Percentiles rank a stretch among this genome's conserved stretches.
These are phyloP conservation scores for Kandelia obovata DNA, from an alignment of 345 rosid species.

Conservation along the genomic window DNA sequence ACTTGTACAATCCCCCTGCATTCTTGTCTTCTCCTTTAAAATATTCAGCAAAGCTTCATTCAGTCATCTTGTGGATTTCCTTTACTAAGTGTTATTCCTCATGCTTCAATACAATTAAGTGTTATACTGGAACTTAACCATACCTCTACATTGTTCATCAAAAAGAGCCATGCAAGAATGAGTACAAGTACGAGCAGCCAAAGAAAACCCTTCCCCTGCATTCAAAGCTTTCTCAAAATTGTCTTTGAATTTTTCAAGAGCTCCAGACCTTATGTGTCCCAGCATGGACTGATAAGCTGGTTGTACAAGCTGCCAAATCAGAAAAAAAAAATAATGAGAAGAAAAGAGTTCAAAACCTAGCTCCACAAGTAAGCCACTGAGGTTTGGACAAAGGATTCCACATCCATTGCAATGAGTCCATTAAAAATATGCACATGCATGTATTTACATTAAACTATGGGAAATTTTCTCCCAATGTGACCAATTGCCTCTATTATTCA, in stretches of 20 bases:
- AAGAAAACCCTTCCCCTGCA: conserved; percentile 78
- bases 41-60: neutral
- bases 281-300: conserved; percentile 78
- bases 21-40: neutral
- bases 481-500: too few species aligned
- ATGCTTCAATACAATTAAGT: neutral
- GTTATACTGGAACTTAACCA: neutral
- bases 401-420: too few species aligned
- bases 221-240: conserved; percentile 73
- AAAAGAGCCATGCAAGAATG: conserved; percentile 49
- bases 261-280: conserved; percentile 69
- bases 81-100: neutral
- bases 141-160: conserved; percentile 80
- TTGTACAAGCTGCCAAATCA: conserved; percentile 68
- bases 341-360: neutral
- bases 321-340: conserved; percentile 20
- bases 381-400: neutral
- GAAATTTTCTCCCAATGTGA: too few species aligned
- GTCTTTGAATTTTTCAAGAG: conserved; percentile 67
- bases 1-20: neutral
- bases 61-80: neutral
- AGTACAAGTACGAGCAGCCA: conserved; percentile 51
- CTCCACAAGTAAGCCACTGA: neutral
- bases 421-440: too few species aligned
- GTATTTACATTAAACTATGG: too few species aligned